Evolutionary conservation across 306 rosid genomes (phyloP), one percentile per base, ranked within the genome.

Genomic region (Sicyos baderoa): DNA sequence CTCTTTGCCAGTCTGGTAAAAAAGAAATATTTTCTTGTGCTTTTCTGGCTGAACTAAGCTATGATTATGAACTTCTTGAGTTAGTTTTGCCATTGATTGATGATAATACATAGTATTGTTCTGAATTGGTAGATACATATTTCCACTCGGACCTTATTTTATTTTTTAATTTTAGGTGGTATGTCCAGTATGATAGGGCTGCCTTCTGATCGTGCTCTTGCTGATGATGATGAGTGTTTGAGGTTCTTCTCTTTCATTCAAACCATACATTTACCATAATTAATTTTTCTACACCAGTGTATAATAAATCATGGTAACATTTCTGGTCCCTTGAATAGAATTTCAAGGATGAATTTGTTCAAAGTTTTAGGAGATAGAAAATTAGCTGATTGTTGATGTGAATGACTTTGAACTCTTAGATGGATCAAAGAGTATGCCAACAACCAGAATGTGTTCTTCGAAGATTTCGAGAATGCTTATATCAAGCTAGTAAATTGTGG

Each of bases 131-230:
- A 4, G 4, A 71, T 32, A 17, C 32, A 9, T 51, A 21, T 25
- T 23, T 15, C 27, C 58, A 15, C 15, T 45, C 5, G 16, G 35
- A 44, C 52, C 45, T 56, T 19, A 63, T 50, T 80, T 51, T 62
- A 17, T n/a, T 61, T 52, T 72, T 80, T 60, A 56, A 74, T 66
- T 72, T 61, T 76, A 89, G 97, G 86, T 60, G 86, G 97, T 55
- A 90, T 87, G 95, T 49, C 88, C 19, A 83, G 89, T 78, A 87
- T 93, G 99, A 45, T 87, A 47, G 99, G 99, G 57, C 99, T 88
- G 79, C 89, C 95, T 82, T 93, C 97, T 25, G 99, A 93, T 79
- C 97, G 89, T 15, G 95, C 97, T 51, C 90, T 93, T 44, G 79
- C 84, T 15, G 88, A 86, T 49, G 99, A 90, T 64, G 90, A 82